Base-by-base conservation (phyloP, 768 basidiomycete genomes). In the Paxillus rubicundulus region DNA sequence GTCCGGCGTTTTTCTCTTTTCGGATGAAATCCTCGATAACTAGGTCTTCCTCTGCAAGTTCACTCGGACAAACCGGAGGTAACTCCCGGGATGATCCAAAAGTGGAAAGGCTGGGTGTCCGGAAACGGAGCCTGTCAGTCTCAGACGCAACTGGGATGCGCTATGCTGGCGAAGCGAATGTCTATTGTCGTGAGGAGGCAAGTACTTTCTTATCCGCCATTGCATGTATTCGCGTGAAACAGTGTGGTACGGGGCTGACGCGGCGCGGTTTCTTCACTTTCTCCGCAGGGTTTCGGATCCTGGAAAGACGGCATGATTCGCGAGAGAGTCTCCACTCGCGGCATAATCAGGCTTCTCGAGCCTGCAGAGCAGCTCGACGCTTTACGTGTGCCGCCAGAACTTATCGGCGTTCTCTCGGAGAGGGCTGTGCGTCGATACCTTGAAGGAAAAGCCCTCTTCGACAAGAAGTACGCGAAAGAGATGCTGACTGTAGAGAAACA, bases 261-360 rank as follows among this genome's bases (percentile, higher is more conserved):
- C 50, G 9, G 53, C 50, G 21, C 17, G 28, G 55, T 38, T 42
- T 20, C 18, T 37, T 49, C 36, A 10, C 39, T 39, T 45, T 18
- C 27, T 53, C 3, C 32, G 28, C 55, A 80, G 76, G 69, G 73
- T 53, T 56, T 62, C 28, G 55, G 55, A 17, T 57, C 58, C 13
- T 77, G 76, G 74, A 68, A 67, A 53, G 79, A 79, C 46, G 73
- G 77, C 34, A 97, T 98, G 85, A 90, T 98, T 49, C 82, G 96
- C 33, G 96, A 98, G 70, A 81, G 97, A 17, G 84, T 98, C 24
- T 86, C 88, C 2, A 89, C 85, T 1, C 79, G 78, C 9, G 97
- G 97, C 7, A 68, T 85, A n/a, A 74, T 92, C n/a, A 82, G 94
- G 16, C 77, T 88, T 0, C 72, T 99, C 33, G 95, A 98, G 58